Percentiles rank a stretch among this genome's conserved stretches.
Conservation (phyloP, 2,329 filamentous ascomycete genomes). For the Alternaria conjuncta region DNA sequence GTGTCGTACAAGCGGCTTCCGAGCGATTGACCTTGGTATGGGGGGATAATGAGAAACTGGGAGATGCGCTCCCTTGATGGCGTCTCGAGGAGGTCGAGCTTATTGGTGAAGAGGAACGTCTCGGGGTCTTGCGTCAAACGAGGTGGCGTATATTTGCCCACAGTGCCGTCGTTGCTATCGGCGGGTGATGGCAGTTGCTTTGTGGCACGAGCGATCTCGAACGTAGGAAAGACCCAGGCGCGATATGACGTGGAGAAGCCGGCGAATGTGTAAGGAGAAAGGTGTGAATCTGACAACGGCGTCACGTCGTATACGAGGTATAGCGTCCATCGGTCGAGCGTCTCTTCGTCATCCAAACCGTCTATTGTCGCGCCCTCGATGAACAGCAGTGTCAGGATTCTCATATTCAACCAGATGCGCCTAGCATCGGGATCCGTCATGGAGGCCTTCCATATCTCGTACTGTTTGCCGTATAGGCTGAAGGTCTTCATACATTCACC, state of each 20-base stretch:
- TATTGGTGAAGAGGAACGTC: slow-evolving; percentile 38
- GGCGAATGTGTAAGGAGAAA: slow-evolving; percentile 71
- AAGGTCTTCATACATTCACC: slow-evolving; percentile 74
- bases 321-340: slow-evolving; percentile 84
- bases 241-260: slow-evolving; percentile 92
- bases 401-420: slow-evolving; percentile 77
- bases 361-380: slow-evolving; percentile 92
- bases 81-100: slow-evolving; percentile 62
- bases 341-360: slow-evolving; percentile 71
- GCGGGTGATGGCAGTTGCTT: slow-evolving; percentile 43
- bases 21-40: slow-evolving; percentile 81
- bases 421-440: slow-evolving; percentile 73
- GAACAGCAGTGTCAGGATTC: slow-evolving; percentile 83
- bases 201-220: slow-evolving; percentile 49
- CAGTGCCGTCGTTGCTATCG: slow-evolving; percentile 42
- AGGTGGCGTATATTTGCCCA: slow-evolving; percentile 47
- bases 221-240: slow-evolving; percentile 70
- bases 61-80: slow-evolving; percentile 85
- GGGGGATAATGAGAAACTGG: slow-evolving; percentile 89
- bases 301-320: slow-evolving; percentile 69
- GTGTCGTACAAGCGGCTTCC: slow-evolving; percentile 81
- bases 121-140: slow-evolving; percentile 37
- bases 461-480: slow-evolving; percentile 66
- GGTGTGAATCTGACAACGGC: slow-evolving; percentile 31
- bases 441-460: slow-evolving; percentile 84